phyloP scores from a whole-genome alignment of 768 basidiomycete species.

The Naganishia vaughanmartiniae region DNA sequence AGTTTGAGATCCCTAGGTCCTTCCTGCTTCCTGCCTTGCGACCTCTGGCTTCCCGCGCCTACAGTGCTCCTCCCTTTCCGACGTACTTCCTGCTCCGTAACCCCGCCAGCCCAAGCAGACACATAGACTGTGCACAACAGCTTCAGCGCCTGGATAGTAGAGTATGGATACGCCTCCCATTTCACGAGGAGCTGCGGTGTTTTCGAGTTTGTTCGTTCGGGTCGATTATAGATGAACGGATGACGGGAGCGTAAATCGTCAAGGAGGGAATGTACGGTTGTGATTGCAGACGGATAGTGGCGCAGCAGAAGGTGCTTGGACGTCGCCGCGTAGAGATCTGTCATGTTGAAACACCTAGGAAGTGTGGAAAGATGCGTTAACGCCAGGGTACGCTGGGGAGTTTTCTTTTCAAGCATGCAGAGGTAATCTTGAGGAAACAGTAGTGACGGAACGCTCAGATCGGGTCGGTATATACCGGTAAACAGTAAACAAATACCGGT shows the following conservation, averaged over 20 bases:
- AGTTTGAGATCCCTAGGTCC: not conserved
- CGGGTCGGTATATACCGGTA: too few species aligned
- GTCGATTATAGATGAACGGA: conserved; percentile 23
- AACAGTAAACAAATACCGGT: too few species aligned
- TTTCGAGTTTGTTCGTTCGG: conserved; percentile 2
- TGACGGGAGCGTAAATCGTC: conserved; percentile 20
- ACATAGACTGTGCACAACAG: conserved; percentile 16
- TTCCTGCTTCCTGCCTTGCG: not conserved
- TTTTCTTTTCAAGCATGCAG: too few species aligned
- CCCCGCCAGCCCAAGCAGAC: conserved; percentile 13
- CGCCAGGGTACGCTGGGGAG: too few species aligned
- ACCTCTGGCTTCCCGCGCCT: not conserved
- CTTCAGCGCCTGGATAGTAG: conserved; percentile 14
- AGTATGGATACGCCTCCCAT: conserved; percentile 22
- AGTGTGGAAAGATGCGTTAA: too few species aligned
- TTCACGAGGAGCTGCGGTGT: conserved; percentile 10
- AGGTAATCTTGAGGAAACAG: too few species aligned
- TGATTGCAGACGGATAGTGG: conserved; percentile 14
- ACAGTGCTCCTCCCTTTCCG: not conserved
- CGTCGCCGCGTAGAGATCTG: conserved; percentile 19
- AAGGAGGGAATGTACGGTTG: conserved; percentile 11
- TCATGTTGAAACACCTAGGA: not conserved
- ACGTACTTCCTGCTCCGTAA: not conserved
- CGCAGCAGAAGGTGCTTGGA: conserved; percentile 23
- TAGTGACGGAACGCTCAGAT: too few species aligned